Percentiles rank a stretch among this genome's conserved stretches.
Conservation (phyloP, 1,284 basidiomycete genomes). For the Naganishia cerealis region DNA sequence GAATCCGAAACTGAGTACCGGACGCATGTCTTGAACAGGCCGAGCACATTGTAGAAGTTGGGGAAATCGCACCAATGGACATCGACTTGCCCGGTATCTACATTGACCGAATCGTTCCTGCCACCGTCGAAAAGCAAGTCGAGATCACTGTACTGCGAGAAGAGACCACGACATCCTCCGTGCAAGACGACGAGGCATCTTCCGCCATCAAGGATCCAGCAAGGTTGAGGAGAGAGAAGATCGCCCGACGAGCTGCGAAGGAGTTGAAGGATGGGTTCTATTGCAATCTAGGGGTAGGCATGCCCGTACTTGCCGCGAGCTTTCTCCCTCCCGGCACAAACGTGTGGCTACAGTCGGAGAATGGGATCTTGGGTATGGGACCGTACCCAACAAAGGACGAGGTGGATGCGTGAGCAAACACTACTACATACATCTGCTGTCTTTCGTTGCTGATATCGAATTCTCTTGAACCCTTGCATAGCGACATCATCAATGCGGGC, state of each 20-base stretch:
- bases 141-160: slow-evolving; percentile 62
- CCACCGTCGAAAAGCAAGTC: slow-evolving; percentile 74
- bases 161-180: slow-evolving; percentile 35
- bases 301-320: slow-evolving; percentile 89
- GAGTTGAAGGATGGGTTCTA: slow-evolving; percentile 89
- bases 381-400: slow-evolving; percentile 84
- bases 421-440: slow-evolving; percentile 3
- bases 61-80: slow-evolving; percentile 76
- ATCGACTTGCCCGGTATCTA: slow-evolving; percentile 84
- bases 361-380: slow-evolving; percentile 91
- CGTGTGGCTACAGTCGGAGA: slow-evolving; percentile 91
- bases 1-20: neutral
- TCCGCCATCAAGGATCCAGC: slow-evolving; percentile 57
- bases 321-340: slow-evolving; percentile 72
- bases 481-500: slow-evolving; percentile 89
- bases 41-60: slow-evolving; percentile 85
- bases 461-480: slow-evolving; percentile 43
- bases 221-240: slow-evolving; percentile 62
- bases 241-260: slow-evolving; percentile 75
- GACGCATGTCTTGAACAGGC: slow-evolving; percentile 59
- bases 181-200: slow-evolving; percentile 28
- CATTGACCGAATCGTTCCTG: slow-evolving; percentile 78
- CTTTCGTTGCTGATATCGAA: neutral
- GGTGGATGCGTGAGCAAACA: slow-evolving; percentile 72
- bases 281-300: slow-evolving; percentile 71